Base-by-base conservation (phyloP, 805 yeast genomes). In the Pichia heedii region DNA sequence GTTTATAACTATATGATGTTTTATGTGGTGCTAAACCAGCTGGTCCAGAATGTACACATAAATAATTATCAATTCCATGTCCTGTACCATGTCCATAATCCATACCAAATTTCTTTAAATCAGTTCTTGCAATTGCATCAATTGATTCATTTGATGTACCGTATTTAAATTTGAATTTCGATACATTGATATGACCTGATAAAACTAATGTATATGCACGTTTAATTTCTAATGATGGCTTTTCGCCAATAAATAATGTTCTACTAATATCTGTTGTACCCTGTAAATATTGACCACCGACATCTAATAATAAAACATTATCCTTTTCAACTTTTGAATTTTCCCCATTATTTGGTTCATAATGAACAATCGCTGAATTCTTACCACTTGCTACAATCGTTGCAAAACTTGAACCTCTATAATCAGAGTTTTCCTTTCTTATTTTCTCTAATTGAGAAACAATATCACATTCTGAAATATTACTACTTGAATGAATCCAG, bases 191-290 rank as follows among this genome's bases (percentile, higher is more conserved):
- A 57, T 93, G 95, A 10, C 97, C 97, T 65, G 88, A 87, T 44
- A 93, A 70, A 1, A 93, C 98, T 36, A 85, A 66, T 0, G 97
- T 84, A 61, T 86, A 90, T 42, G 79, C 79, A 50, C 71, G 73
- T 30, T 65, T 69, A 57, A 82, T 81, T 49, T 82, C 83, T 16
- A 52, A 54, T 0, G 73, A 54, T 15, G 90, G 85, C 1, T 3
- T 5, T 22, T 33, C n/a, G 9, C 26, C 39, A 2, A 87, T 82
- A 59, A 85, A 90, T 40, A 79, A 63, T 0, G 97, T 87, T 54
- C 98, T 73, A 1, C 98, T 93, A 22, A 90, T 86, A 59, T 93
- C 98, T 0, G 98, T 93, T 0, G 98, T 93, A 11, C 98, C 98
- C 56, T 89, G 96, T 20, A 82, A 60, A 57, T 76, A 90, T 55